Base-by-base conservation (phyloP, 1,139 yeast species). In the Pneumocystis canis region DNA sequence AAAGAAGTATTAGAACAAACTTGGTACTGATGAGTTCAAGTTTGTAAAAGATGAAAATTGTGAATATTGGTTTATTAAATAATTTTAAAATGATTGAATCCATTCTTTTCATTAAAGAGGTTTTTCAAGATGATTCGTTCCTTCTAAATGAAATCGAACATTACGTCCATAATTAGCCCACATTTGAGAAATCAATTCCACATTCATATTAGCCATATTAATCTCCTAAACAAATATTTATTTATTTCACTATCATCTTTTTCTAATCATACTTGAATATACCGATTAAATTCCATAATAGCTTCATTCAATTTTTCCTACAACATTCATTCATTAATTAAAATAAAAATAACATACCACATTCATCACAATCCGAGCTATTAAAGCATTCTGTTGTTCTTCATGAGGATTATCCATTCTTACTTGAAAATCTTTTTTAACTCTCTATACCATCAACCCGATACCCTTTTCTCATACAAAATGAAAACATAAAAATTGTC, bases 381-480 rank as follows among this genome's bases (percentile, higher is more conserved):
- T 78, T 58, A 89, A 77, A 20, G 89, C 89, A 67, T 82, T 85
- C 70, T 89, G 96, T 6, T 83, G 87, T 71, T 86, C 88, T 70
- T 87, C 95, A 71, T 89, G 94, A 2, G 96, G 97, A 70, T 89
- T 89, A 74, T 87, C 92, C 95, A 87, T 85, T 62, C n/a, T n/a
- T n/a, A 53, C 63, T 57, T n/a, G n/a, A n/a, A n/a, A n/a, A n/a
- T n/a, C n/a, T n/a, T n/a, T n/a, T n/a, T n/a, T n/a, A n/a, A n/a
- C n/a, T n/a, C n/a, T n/a, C n/a, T n/a, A n/a, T n/a, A n/a, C n/a
- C n/a, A n/a, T n/a, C n/a, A n/a, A n/a, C n/a, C n/a, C n/a, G n/a
- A n/a, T n/a, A n/a, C n/a, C n/a, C n/a, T n/a, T n/a, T n/a, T n/a
- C 30, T 31, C 20, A 14, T 39, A 25, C 11, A 28, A 40, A 25